Conservation (phyloP, 352 stramenopile species). For the Phytophthora lateralis region DNA sequence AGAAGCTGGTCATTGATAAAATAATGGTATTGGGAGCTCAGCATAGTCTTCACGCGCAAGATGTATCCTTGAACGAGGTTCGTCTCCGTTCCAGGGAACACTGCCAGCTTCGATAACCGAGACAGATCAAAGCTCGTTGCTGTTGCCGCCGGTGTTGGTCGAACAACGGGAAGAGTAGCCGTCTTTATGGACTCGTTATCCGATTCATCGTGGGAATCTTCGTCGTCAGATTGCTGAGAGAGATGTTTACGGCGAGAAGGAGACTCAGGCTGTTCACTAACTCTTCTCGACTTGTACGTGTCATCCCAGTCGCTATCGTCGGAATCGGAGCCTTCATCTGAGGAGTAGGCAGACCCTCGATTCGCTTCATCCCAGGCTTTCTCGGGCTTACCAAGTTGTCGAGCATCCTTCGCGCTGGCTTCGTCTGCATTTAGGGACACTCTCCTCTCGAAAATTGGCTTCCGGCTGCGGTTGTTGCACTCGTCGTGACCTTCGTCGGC, state of each 20-base stretch:
- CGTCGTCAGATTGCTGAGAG: conserved; percentile 41
- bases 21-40: conserved; percentile 69
- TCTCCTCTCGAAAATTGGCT: conserved; percentile 32
- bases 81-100: conserved; percentile 65
- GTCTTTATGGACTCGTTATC: conserved; percentile 41
- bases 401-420: conserved; percentile 2
- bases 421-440: conserved; percentile 14
- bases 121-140: conserved; percentile 49
- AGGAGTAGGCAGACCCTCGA: conserved; percentile 20
- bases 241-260: conserved; percentile 20
- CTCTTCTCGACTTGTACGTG: conserved; percentile 13
- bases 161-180: conserved; percentile 1
- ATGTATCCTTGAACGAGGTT: conserved; percentile 49
- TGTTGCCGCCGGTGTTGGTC: conserved; percentile 12
- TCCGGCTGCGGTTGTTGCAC: neutral
- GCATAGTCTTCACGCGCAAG: conserved; percentile 55
- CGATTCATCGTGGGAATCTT: conserved; percentile 57
- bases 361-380: conserved; percentile 52
- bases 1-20: conserved; percentile 65
- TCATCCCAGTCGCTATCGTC: conserved; percentile 27
- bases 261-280: conserved; percentile 36
- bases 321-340: conserved; percentile 28
- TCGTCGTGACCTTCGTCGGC: conserved; percentile 38
- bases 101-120: conserved; percentile 78
- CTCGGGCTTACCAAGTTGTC: conserved; percentile 28